These are phyloP conservation scores for Arthrobotrys conoides DNA, from an alignment of 2,329 filamentous ascomycete species.

Conservation along the genomic window DNA sequence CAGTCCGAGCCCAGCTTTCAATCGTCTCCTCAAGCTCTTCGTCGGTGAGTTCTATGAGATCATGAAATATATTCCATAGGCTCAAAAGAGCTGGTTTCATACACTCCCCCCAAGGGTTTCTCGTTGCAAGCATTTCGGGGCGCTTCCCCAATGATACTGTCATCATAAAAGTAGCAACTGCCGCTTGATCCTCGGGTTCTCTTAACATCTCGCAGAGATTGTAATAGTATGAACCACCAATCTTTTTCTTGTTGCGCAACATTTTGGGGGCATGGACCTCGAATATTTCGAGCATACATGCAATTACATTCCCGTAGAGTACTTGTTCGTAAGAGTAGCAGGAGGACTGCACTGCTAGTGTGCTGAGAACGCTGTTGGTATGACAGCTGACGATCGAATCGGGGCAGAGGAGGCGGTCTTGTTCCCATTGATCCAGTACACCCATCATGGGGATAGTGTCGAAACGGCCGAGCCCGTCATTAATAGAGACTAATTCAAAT, in stretches of 20 bases:
- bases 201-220: conserved; percentile 49
- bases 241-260: conserved; percentile 54
- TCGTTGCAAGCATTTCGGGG: conserved; percentile 20
- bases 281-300: conserved; percentile 42
- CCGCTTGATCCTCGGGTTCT: conserved; percentile 34
- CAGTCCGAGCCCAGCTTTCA: conserved; percentile 41
- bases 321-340: conserved; percentile 47
- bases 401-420: conserved; percentile 16
- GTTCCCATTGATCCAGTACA: conserved; percentile 41
- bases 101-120: conserved; percentile 22
- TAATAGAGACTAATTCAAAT: conserved; percentile 38
- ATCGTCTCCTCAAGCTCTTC: conserved; percentile 52
- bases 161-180: conserved; percentile 40
- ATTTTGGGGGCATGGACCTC: conserved; percentile 43
- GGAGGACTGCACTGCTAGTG: conserved; percentile 28
- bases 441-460: conserved; percentile 50
- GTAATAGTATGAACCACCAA: conserved; percentile 49
- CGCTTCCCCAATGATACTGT: conserved; percentile 35
- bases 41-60: conserved; percentile 29
- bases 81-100: conserved; percentile 23
- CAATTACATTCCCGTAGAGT: conserved; percentile 36
- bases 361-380: conserved; percentile 27
- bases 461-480: conserved; percentile 48
- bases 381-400: conserved; percentile 17
- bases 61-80: conserved; percentile 43